Conservation (phyloP, 441 rosid genomes). For the Lepidium campestre region DNA sequence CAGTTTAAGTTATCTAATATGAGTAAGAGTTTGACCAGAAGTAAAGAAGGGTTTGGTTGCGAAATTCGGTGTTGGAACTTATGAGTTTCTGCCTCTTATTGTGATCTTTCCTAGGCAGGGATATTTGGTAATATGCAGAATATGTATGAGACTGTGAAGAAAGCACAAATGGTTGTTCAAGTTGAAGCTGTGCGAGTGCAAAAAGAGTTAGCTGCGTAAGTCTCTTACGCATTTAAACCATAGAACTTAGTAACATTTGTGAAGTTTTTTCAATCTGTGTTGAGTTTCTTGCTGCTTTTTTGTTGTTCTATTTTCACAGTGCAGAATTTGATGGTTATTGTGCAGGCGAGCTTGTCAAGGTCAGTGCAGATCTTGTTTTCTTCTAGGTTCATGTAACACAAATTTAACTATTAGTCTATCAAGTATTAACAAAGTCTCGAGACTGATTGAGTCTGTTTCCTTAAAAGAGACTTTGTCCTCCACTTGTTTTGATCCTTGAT, state of each 20-base stretch:
- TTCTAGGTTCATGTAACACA: too few species aligned
- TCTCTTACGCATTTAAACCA: neutral
- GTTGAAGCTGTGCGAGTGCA: slow-evolving; percentile 92
- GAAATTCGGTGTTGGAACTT: neutral
- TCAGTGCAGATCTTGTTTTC: slow-evolving; percentile 21
- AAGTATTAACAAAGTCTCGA: neutral
- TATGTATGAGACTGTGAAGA: slow-evolving; percentile 83
- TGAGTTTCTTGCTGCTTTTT: slow-evolving; percentile 9
- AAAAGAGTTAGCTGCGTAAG: slow-evolving; percentile 87
- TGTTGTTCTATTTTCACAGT: slow-evolving; percentile 34
- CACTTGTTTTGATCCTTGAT: neutral
- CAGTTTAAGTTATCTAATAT: too few species aligned
- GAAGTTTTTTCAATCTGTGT: neutral
- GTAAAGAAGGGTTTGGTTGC: neutral
- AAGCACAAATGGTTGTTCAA: slow-evolving; percentile 95
- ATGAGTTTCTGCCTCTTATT: neutral
- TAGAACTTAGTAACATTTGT: neutral
- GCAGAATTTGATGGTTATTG: slow-evolving; percentile 98
- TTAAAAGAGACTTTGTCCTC: neutral
- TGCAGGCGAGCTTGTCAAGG: slow-evolving; percentile 92
- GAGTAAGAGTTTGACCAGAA: too few species aligned
- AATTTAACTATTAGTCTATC: neutral
- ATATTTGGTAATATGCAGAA: slow-evolving; percentile 89
- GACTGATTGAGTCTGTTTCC: neutral
- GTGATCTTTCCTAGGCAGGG: slow-evolving; percentile 58